Percentiles rank a stretch among this genome's conserved stretches.
These are phyloP conservation scores for Aspergillus glaucus DNA, from an alignment of 2,329 filamentous ascomycete species.

Conservation along the genomic window DNA sequence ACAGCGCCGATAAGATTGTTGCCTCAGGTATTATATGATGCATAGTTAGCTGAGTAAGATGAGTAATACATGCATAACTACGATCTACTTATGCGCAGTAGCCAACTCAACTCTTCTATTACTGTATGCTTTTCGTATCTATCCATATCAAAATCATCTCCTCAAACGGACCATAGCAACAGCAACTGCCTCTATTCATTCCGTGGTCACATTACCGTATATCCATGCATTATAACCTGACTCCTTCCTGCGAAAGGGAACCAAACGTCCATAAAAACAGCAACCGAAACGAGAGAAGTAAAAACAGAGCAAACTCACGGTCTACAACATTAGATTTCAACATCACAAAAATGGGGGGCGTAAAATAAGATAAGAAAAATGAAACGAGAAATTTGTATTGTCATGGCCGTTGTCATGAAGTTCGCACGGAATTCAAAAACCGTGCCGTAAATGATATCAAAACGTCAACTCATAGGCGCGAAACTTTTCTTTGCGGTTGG, in stretches of 20 bases:
- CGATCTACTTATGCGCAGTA: too few species aligned
- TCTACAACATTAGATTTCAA: conserved; percentile 4
- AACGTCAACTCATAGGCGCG: not conserved
- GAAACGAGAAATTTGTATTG: conserved; percentile 13
- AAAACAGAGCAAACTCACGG: not conserved
- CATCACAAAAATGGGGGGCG: conserved; percentile 2
- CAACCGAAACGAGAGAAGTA: not conserved
- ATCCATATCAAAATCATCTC: not conserved
- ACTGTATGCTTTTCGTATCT: too few species aligned
- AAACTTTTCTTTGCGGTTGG: conserved; percentile 3
- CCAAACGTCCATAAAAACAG: not conserved
- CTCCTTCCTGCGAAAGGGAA: not conserved
- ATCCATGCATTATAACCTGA: conserved; percentile 1
- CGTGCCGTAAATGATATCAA: not conserved
- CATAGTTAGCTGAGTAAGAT: not conserved
- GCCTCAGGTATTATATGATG: not conserved
- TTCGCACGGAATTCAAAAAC: conserved; percentile 1
- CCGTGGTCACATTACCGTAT: not conserved
- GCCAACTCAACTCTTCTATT: too few species aligned
- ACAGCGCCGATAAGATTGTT: conserved; percentile 3
- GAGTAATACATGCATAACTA: too few species aligned
- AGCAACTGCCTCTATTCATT: not conserved
- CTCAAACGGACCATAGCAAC: too few species aligned
- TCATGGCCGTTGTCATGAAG: conserved; percentile 19
- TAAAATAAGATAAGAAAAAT: not conserved